Base-by-base conservation (phyloP, 257 asterid species). In the Pogostemon cablin region DNA sequence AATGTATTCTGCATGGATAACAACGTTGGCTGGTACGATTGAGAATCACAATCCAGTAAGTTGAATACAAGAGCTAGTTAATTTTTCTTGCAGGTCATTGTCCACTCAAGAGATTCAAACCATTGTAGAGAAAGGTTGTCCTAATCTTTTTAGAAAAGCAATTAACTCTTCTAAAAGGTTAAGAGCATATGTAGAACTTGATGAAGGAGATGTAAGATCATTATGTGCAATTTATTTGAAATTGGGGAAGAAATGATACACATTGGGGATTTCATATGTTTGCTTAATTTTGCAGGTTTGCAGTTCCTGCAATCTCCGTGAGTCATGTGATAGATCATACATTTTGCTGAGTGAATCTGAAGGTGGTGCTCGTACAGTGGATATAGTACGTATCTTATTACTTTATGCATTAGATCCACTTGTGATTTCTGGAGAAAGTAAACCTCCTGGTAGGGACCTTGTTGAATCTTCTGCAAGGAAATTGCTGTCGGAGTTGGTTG, bases 131-230 rank as follows among this genome's bases (percentile, higher is more conserved):
- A 86, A 84, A 77, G 95, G 97, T 4, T 95, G 99, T 48, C 99
- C 97, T 40, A 85, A 75, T 82, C 82, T 89, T 53, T 59, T 72
- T 15, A 82, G 99, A 69, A 95, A 95, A 86, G 81, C 86, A 4
- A 97, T 95, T 67, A 91, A 95, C 79, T 91, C 99, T 0, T 89
- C 87, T 2, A 95, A 95, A 76, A 88, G 97, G 81, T 75, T 95
- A 87, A 87, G 99, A 72, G 89, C 85, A 2, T 82, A 89, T 78
- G 76, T 91, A 71, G 81, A 76, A 39, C 88, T 91, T 59, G 91
- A 86, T 25, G 99, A 95, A 80, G 91, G 90, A 80, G 87, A 86
- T 60, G 99, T 95, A 79, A 76, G 90, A 70, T 72, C 44, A 37
- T 59, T 61, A 9, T 42, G 12, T 53, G 34, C 20, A 41, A 17